Evolutionary conservation across 1,139 yeast genomes (phyloP), one percentile per base, ranked within the genome.

Genomic region (Geotrichum australiense): DNA sequence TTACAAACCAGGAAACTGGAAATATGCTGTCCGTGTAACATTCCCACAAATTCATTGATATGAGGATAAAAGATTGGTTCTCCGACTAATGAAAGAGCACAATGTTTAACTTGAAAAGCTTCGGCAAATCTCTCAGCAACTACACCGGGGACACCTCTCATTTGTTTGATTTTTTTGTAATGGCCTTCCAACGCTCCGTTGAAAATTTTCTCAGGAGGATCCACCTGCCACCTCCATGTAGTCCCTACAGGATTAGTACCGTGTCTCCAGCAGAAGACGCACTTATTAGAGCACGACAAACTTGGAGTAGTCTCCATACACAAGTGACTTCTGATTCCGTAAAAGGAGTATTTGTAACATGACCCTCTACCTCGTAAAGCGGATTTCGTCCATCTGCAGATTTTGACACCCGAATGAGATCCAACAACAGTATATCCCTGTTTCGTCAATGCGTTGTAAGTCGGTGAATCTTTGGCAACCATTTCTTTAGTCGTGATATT

Each of bases 281-380:
- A 87, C 61, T 87, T 87, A 59, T 87, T 87, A 7, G 96, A 85
- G 61, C 97, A 87, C 4, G 96, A 91, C 46, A 87, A 68, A 1
- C 94, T 81, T 1, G 97, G 96, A 0, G 97, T 87, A 2, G 96
- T 78, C 59, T 87, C 97, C 96, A 87, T 87, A 65, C 97, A 89
- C 48, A 89, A 68, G 63, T 91, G 96, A 1, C 94, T 82, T 48
- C 73, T 76, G 53, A 87, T 87, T 21, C 96, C 96, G 59, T 89
- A 87, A 56, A 87, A 82, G 5, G 96, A 94, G 64, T 74, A 85
- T 60, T 87, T 87, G 65, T 87, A 87, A 64, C 97, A 87, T 3
- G 94, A 84, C 1, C 97, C 97, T 53, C 96, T 74, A 20, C 96
- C 96, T 53, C 97, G 73, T 52, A 87, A 69, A 1, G 96, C 96